phyloP scores from a whole-genome alignment of 2,329 filamentous ascomycete species.

The Apiospora kogelbergensis region DNA sequence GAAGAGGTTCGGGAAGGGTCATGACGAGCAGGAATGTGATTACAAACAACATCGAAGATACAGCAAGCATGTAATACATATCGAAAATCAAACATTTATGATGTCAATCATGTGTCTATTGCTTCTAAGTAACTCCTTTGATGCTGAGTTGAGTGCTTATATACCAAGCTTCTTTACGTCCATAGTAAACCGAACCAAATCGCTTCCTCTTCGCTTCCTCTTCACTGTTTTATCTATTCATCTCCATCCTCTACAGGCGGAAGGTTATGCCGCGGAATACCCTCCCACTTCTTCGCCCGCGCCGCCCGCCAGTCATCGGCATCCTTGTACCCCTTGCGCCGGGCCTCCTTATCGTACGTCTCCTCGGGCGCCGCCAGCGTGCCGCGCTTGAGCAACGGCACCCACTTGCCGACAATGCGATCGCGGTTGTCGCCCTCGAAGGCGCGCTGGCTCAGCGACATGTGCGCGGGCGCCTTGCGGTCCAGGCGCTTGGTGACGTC shows the following conservation, averaged over 20 bases:
- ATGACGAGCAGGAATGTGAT: background rate
- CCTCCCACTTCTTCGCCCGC: slow-evolving; percentile 20
- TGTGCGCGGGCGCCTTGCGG: slow-evolving; percentile 16
- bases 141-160: background rate
- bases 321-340: slow-evolving; percentile 56
- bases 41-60: background rate
- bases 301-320: slow-evolving; percentile 44
- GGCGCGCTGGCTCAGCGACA: slow-evolving; percentile 32
- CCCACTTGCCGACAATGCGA: slow-evolving; percentile 52
- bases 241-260: slow-evolving; percentile 27
- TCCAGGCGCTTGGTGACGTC: slow-evolving; percentile 22
- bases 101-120: background rate
- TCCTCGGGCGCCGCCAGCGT: slow-evolving; percentile 51
- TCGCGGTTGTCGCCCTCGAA: slow-evolving; percentile 58
- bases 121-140: background rate
- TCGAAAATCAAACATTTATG: too few species aligned
- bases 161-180: background rate
- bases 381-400: slow-evolving; percentile 52
- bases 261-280: slow-evolving; percentile 7
- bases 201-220: background rate
- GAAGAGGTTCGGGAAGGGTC: background rate
- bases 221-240: slow-evolving; percentile 25
- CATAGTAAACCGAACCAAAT: background rate
- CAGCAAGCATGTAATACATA: background rate
- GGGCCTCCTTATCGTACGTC: slow-evolving; percentile 62